phyloP scores from a whole-genome alignment of 116 monocot genomes.

The Thalassia testudinum region DNA sequence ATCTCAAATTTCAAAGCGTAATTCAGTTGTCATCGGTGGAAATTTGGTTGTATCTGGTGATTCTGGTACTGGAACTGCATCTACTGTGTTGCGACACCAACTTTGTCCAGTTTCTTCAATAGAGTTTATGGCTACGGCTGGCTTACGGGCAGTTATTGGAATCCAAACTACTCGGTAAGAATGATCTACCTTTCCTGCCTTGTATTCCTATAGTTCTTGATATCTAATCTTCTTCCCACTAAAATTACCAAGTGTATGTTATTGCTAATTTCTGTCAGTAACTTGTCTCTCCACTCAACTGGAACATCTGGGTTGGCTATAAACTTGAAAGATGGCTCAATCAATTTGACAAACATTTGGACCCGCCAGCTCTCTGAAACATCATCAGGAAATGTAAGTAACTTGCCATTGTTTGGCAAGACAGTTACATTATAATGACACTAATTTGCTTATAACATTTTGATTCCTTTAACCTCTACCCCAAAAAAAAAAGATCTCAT shows the following conservation, averaged over 20 bases:
- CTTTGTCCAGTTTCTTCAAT: constrained; percentile 67
- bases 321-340: constrained; percentile 70
- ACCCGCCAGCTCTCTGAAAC: constrained; percentile 86
- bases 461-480: too few species aligned
- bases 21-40: constrained; percentile 53
- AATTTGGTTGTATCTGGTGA: constrained; percentile 69
- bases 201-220: too few species aligned
- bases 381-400: constrained; percentile 63
- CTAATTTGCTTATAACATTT: too few species aligned
- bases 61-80: constrained; percentile 62
- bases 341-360: constrained; percentile 89
- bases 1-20: constrained; percentile 71
- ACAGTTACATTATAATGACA: too few species aligned
- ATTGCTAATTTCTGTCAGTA: constrained; percentile 30
- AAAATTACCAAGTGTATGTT: too few species aligned
- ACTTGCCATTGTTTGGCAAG: neutral
- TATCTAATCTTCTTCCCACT: too few species aligned
- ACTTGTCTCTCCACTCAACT: constrained; percentile 81
- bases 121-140: constrained; percentile 85
- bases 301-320: constrained; percentile 68
- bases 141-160: constrained; percentile 53
- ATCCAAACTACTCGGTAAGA: constrained; percentile 70
- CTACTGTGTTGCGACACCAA: constrained; percentile 45
- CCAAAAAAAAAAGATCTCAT: too few species aligned
- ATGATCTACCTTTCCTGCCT: constrained; percentile 3